Evolutionary conservation across 306 rosid genomes (phyloP).

Genomic region (Mimosa bimucronata): DNA sequence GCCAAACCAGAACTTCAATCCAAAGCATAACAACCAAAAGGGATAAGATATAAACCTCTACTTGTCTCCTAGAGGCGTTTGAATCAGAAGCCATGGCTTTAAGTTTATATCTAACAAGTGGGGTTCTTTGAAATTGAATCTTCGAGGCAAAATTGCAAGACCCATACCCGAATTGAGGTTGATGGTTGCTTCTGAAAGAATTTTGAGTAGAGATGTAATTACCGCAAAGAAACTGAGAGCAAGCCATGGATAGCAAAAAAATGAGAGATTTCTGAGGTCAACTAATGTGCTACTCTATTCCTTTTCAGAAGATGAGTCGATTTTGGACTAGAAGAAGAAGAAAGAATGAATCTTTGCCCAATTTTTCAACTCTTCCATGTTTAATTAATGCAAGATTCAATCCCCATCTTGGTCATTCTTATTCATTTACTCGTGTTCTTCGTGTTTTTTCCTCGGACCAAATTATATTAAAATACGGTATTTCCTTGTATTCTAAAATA

Average conservation of each 20-base stretch:
- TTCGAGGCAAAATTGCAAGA: constrained; percentile 46
- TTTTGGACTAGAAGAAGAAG: background rate
- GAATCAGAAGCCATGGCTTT: constrained; percentile 63
- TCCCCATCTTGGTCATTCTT: background rate
- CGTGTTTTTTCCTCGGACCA: background rate
- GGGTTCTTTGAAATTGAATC: constrained; percentile 44
- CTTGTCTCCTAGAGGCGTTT: constrained; percentile 52
- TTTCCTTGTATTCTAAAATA: too few relatives aligned
- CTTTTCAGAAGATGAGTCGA: background rate
- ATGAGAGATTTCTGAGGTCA: background rate
- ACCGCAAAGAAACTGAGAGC: constrained; percentile 58
- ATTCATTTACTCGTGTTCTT: background rate
- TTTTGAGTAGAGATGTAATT: constrained; percentile 43
- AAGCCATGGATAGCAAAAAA: constrained; percentile 55
- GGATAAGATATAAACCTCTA: constrained; percentile 60
- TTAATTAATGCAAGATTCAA: background rate
- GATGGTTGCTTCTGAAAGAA: constrained; percentile 40
- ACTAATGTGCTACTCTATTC: background rate
- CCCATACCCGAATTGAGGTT: constrained; percentile 46
- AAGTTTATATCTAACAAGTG: constrained; percentile 46
- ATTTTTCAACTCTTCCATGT: background rate
- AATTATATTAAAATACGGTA: background rate
- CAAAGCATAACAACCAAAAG: constrained; percentile 8
- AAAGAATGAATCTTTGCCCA: background rate
- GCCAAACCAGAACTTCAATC: constrained; percentile 30